Conservation (phyloP, 331 rosid species). For the Prunus yedoensis region DNA sequence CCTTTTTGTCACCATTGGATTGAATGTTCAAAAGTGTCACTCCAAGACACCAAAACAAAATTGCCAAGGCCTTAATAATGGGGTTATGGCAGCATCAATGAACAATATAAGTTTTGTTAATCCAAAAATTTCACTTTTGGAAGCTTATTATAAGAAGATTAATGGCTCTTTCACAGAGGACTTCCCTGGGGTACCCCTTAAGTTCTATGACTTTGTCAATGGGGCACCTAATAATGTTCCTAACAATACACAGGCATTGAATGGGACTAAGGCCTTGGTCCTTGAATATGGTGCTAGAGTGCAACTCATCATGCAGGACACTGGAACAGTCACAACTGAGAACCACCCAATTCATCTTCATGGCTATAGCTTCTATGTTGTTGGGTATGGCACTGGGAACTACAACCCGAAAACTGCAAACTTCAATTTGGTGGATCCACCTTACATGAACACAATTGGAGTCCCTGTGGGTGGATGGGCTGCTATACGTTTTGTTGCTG, state of each 20-base stretch:
- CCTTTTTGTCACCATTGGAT: constrained; percentile 68
- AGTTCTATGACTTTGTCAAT: constrained; percentile 72
- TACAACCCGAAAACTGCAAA: constrained; percentile 47
- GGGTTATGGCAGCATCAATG: constrained; percentile 84
- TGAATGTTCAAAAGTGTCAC: constrained; percentile 71
- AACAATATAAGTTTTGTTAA: constrained; percentile 64
- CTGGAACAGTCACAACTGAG: constrained; percentile 68
- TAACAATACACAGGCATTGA: constrained; percentile 63
- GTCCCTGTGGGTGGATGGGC: constrained; percentile 95
- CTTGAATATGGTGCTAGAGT: constrained; percentile 71
- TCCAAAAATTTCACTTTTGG: constrained; percentile 62
- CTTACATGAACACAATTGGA: constrained; percentile 78
- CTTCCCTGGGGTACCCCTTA: constrained; percentile 61
- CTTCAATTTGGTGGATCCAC: constrained; percentile 76
- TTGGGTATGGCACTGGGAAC: constrained; percentile 76
- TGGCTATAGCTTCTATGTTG: constrained; percentile 75
- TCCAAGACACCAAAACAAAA: constrained; percentile 68
- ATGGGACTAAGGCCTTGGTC: constrained; percentile 71
- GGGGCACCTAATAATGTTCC: constrained; percentile 77
- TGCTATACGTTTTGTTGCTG: constrained; percentile 68
- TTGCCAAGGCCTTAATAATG: constrained; percentile 63
- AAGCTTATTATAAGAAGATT: constrained; percentile 69
- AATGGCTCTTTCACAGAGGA: constrained; percentile 74
- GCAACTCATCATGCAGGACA: constrained; percentile 71
- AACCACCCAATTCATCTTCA: constrained; percentile 90